Percentiles rank a stretch among this genome's conserved stretches.
Evolutionary conservation across 768 basidiomycete genomes (phyloP).

Genomic region (Mycena kentingensis): DNA sequence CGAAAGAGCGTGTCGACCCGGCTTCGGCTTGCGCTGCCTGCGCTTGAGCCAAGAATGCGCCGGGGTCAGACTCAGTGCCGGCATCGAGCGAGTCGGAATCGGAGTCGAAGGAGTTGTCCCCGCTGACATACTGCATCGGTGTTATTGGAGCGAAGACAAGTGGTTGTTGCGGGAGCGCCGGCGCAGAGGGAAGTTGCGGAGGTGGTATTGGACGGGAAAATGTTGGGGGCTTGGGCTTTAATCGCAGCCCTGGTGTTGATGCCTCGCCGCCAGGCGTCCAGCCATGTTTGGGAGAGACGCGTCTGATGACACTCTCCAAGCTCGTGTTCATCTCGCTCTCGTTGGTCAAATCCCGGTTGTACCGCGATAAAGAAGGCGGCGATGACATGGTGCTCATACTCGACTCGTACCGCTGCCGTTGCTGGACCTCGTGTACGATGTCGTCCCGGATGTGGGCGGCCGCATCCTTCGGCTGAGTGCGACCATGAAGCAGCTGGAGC

Average conservation of each 20-base stretch:
- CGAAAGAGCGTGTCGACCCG: slow-evolving; percentile 26
- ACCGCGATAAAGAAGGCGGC: slow-evolving; percentile 73
- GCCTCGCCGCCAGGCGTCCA: slow-evolving; percentile 23
- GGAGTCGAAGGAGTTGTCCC: slow-evolving; percentile 46
- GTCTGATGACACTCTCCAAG: slow-evolving; percentile 70
- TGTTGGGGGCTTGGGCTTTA: slow-evolving; percentile 32
- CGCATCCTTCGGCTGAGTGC: slow-evolving; percentile 74
- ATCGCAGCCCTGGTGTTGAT: slow-evolving; percentile 31
- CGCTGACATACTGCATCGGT: slow-evolving; percentile 22
- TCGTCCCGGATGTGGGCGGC: slow-evolving; percentile 68
- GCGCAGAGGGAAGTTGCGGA: not conserved
- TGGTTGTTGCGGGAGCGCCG: slow-evolving; percentile 9
- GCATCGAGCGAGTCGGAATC: slow-evolving; percentile 62
- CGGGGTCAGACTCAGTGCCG: slow-evolving; percentile 64
- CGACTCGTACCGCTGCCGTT: slow-evolving; percentile 45
- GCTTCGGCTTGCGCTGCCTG: slow-evolving; percentile 29
- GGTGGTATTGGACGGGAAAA: not conserved
- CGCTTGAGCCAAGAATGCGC: slow-evolving; percentile 71
- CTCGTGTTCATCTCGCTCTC: slow-evolving; percentile 55
- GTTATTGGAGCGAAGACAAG: slow-evolving; percentile 17
- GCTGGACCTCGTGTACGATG: slow-evolving; percentile 57
- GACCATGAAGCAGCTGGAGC: slow-evolving; percentile 49
- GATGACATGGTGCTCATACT: slow-evolving; percentile 71
- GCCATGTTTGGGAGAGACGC: slow-evolving; percentile 51
- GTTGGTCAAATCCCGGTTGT: slow-evolving; percentile 48